Evolutionary conservation across 352 stramenopile genomes (phyloP).

Genomic region (Globisporangium irregulare): DNA sequence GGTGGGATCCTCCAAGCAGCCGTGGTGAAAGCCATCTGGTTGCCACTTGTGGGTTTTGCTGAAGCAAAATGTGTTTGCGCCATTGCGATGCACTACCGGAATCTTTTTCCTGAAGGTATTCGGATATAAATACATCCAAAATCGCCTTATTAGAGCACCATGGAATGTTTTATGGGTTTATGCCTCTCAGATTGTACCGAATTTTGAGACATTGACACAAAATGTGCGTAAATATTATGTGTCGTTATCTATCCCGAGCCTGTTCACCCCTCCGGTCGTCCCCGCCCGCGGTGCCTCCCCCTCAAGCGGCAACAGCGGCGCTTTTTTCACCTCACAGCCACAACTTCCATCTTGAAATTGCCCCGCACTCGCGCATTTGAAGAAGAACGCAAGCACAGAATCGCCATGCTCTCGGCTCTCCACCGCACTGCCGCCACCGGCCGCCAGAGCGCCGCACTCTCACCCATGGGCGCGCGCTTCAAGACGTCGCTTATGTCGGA

Average conservation of each 20-base stretch:
- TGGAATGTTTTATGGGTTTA: no score
- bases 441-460: slow-evolving; percentile 15
- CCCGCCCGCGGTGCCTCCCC: background rate
- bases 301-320: slow-evolving; percentile 1
- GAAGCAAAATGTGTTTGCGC: slow-evolving; percentile 21
- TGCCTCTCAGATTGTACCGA: no score
- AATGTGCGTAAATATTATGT: no score
- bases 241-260: background rate
- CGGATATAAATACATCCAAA: background rate
- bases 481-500: slow-evolving; percentile 82
- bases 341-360: background rate
- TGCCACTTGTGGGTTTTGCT: slow-evolving; percentile 2
- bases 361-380: background rate
- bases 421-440: slow-evolving; percentile 18
- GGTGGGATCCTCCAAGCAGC: slow-evolving; percentile 14
- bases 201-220: no score
- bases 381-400: background rate
- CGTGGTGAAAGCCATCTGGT: slow-evolving; percentile 1
- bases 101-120: background rate
- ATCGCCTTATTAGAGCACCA: background rate
- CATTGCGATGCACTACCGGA: background rate
- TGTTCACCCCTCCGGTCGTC: background rate
- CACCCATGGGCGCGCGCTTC: slow-evolving; percentile 26
- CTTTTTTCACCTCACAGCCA: slow-evolving; percentile 10
- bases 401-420: slow-evolving; percentile 28